Conservation (phyloP, 2,329 filamentous ascomycete genomes). For the Whalleya microplaca region DNA sequence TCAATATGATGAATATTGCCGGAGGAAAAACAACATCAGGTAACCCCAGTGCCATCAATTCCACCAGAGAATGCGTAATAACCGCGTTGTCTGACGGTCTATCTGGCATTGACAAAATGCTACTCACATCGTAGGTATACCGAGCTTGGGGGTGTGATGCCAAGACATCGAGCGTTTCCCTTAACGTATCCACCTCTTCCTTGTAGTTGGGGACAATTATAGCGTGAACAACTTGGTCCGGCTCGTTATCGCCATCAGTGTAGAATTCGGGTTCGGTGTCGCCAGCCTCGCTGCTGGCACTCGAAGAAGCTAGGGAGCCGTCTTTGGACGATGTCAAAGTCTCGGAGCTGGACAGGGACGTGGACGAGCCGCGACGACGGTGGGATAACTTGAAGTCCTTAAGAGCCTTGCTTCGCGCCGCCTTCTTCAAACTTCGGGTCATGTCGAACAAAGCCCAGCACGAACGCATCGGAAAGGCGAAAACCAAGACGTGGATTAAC, state of each 20-base stretch:
- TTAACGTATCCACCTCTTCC: constrained; percentile 69
- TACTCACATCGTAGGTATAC: constrained; percentile 70
- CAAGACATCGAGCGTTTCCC: constrained; percentile 70
- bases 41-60: constrained; percentile 4
- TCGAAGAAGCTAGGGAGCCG: constrained; percentile 42
- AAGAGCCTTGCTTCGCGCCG: constrained; percentile 48
- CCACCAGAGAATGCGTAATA: not conserved
- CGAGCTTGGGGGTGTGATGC: constrained; percentile 68
- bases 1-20: constrained; percentile 20
- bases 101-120: not conserved
- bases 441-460: constrained; percentile 65
- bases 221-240: constrained; percentile 61
- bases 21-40: constrained; percentile 2
- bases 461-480: constrained; percentile 64
- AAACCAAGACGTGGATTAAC: constrained; percentile 66
- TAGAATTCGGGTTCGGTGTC: constrained; percentile 53
- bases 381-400: constrained; percentile 51
- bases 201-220: constrained; percentile 77
- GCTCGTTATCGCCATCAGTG: constrained; percentile 47
- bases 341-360: constrained; percentile 60
- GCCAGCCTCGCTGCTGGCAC: constrained; percentile 54
- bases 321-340: constrained; percentile 54
- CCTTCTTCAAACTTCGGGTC: constrained; percentile 53
- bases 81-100: not conserved
- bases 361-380: constrained; percentile 55